A percentile compares a stretch with the other conserved stretches of the same genome.
phyloP scores from a whole-genome alignment of 768 basidiomycete genomes.

The Termitomyces titanicus region DNA sequence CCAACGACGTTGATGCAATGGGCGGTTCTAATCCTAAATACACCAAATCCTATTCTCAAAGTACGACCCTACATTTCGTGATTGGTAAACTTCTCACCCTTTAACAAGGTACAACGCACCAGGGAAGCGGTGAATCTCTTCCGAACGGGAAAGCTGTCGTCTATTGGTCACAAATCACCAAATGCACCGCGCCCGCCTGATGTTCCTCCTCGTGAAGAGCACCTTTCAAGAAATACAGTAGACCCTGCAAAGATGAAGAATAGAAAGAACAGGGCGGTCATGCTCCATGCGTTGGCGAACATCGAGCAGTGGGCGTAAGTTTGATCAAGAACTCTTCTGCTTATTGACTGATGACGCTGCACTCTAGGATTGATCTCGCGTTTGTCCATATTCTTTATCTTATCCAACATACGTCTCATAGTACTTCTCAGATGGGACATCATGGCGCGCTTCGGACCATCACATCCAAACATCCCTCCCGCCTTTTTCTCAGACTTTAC shows the following conservation, averaged over 20 bases:
- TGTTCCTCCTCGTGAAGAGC: slow-evolving; percentile 58
- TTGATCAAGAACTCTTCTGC: not conserved
- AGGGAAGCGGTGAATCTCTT: slow-evolving; percentile 66
- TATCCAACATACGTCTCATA: not conserved
- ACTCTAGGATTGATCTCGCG: slow-evolving; percentile 66
- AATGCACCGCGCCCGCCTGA: slow-evolving; percentile 54
- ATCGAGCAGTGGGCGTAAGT: slow-evolving; percentile 90
- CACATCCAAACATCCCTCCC: slow-evolving; percentile 55
- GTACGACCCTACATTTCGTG: slow-evolving; percentile 19
- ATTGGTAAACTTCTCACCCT: not conserved
- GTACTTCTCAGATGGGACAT: slow-evolving; percentile 65
- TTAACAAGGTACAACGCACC: slow-evolving; percentile 61
- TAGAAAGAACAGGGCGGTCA: slow-evolving; percentile 62
- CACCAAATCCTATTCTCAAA: slow-evolving; percentile 65
- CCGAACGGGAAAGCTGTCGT: slow-evolving; percentile 62
- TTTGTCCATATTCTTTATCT: slow-evolving; percentile 28
- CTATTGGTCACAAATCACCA: slow-evolving; percentile 56
- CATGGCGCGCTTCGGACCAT: slow-evolving; percentile 70
- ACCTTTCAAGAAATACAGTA: slow-evolving; percentile 46
- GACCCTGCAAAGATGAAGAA: slow-evolving; percentile 57
- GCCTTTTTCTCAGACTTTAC: slow-evolving; percentile 81
- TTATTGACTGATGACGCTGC: too few species aligned
- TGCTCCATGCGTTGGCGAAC: slow-evolving; percentile 81
- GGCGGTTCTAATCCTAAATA: slow-evolving; percentile 77
- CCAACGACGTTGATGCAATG: slow-evolving; percentile 75